These are phyloP conservation scores for Avena sativa DNA, from an alignment of 176 grass and related monocot genomes.

Conservation along the genomic window DNA sequence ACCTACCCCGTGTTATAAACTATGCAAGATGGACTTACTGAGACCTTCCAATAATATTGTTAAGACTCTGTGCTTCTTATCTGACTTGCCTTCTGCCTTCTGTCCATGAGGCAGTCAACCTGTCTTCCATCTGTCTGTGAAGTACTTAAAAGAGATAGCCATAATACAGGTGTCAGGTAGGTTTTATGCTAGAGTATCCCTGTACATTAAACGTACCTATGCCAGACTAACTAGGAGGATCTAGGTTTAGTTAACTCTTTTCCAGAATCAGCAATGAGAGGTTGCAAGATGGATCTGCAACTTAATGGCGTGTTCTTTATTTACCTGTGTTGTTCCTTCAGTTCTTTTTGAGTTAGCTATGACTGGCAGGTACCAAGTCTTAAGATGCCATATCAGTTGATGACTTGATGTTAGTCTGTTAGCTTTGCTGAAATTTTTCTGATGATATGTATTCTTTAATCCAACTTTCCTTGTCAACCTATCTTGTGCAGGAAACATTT, in stretches of 20 bases:
- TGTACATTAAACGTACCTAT: not conserved
- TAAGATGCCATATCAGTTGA: conserved; percentile 15
- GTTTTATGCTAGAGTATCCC: not conserved
- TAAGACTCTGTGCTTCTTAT: not conserved
- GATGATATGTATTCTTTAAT: not conserved
- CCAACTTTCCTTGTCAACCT: not conserved
- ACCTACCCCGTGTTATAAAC: not conserved
- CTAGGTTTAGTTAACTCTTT: not conserved
- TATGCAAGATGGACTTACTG: not conserved
- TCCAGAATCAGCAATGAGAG: not conserved
- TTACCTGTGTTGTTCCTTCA: not conserved
- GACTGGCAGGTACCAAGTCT: conserved; percentile 13
- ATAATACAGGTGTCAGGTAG: not conserved
- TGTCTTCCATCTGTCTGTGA: not conserved
- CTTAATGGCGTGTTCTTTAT: not conserved
- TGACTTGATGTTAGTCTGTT: conserved; percentile 4
- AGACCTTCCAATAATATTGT: not conserved
- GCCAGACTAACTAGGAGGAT: not conserved
- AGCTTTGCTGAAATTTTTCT: conserved; percentile 1
- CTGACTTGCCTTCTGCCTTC: not conserved
- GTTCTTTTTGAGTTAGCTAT: conserved; percentile 6
- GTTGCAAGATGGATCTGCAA: not conserved
- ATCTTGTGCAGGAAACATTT: conserved; percentile 73
- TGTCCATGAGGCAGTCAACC: conserved; percentile 10
- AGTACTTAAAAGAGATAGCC: not conserved